Conservation (phyloP, 768 basidiomycete species). For the Leccinum obscurum region DNA sequence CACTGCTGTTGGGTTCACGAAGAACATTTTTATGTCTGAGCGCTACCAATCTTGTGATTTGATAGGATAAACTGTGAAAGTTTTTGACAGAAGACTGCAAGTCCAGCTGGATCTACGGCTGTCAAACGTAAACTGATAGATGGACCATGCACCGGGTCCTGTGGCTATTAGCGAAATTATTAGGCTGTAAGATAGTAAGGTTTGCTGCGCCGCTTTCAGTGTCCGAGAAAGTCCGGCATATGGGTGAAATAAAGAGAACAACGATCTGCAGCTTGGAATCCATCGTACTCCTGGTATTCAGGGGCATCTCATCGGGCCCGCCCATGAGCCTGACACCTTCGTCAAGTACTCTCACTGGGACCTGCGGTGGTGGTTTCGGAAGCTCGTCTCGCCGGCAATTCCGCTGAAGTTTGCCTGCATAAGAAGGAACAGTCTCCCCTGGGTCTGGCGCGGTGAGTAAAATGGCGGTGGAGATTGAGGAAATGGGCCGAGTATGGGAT, state of each 20-base stretch:
- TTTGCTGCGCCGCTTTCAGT: not conserved
- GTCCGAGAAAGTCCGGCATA: not conserved
- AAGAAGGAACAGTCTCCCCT: not conserved
- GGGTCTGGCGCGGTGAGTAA: no score
- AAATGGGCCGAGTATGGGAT: not conserved
- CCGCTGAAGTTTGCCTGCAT: not conserved
- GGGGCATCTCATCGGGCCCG: not conserved
- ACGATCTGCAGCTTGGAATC: not conserved
- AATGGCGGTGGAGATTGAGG: not conserved
- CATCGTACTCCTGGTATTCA: conserved; percentile 8
- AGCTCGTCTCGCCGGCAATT: not conserved
- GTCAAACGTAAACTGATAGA: not conserved
- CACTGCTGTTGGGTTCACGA: not conserved
- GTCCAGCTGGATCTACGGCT: not conserved
- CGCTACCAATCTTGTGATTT: not conserved
- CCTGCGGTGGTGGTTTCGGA: not conserved
- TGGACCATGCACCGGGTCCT: not conserved
- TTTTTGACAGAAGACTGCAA: not conserved
- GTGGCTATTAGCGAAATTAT: not conserved
- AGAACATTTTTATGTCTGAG: not conserved
- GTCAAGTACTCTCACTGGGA: conserved; percentile 6
- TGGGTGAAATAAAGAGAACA: not conserved
- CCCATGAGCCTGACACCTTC: conserved; percentile 4
- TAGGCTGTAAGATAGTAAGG: not conserved
- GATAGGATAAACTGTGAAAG: conserved; percentile 1